Evolutionary conservation across 805 yeast genomes (phyloP).

Genomic region (Zygosaccharomyces gambellarensis): DNA sequence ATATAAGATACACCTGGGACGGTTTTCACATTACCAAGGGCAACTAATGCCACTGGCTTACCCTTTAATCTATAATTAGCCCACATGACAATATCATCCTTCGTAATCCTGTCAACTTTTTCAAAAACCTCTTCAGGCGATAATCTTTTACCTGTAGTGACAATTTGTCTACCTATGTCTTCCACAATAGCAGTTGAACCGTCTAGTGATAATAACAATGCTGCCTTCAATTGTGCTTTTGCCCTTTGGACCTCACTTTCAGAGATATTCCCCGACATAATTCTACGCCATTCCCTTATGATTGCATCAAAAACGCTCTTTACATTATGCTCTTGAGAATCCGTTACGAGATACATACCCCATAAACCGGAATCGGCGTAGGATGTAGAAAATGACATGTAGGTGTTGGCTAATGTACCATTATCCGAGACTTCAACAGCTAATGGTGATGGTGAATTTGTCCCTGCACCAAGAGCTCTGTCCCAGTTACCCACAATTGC

Average conservation of each 20-base stretch:
- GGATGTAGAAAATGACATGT: slow-evolving; percentile 94
- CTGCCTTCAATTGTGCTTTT: slow-evolving; percentile 90
- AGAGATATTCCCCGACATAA: slow-evolving; percentile 69
- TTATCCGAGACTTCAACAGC: slow-evolving; percentile 54
- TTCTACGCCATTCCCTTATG: slow-evolving; percentile 81
- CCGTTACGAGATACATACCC: slow-evolving; percentile 92
- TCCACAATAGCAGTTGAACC: slow-evolving; percentile 96
- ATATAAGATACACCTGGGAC: slow-evolving; percentile 67
- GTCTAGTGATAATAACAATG: slow-evolving; percentile 80
- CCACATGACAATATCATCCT: slow-evolving; percentile 79
- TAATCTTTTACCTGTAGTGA: slow-evolving; percentile 73
- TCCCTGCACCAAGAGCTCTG: slow-evolving; percentile 79
- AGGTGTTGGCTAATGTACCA: slow-evolving; percentile 75
- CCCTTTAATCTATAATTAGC: slow-evolving; percentile 74
- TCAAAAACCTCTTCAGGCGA: slow-evolving; percentile 46
- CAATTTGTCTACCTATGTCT: slow-evolving; percentile 95
- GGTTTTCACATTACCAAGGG: slow-evolving; percentile 72
- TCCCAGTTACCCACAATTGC: slow-evolving; percentile 98
- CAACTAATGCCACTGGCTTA: slow-evolving; percentile 86
- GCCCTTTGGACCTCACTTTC: slow-evolving; percentile 90
- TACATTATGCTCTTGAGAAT: slow-evolving; percentile 58
- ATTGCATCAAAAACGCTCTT: slow-evolving; percentile 69
- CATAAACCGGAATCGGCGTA: slow-evolving; percentile 96
- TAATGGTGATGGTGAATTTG: slow-evolving; percentile 79
- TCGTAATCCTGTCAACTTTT: slow-evolving; percentile 71